Percentiles rank a stretch among this genome's conserved stretches.
phyloP scores from a whole-genome alignment of 2,329 filamentous ascomycete species.

The Fusarium aywerte region DNA sequence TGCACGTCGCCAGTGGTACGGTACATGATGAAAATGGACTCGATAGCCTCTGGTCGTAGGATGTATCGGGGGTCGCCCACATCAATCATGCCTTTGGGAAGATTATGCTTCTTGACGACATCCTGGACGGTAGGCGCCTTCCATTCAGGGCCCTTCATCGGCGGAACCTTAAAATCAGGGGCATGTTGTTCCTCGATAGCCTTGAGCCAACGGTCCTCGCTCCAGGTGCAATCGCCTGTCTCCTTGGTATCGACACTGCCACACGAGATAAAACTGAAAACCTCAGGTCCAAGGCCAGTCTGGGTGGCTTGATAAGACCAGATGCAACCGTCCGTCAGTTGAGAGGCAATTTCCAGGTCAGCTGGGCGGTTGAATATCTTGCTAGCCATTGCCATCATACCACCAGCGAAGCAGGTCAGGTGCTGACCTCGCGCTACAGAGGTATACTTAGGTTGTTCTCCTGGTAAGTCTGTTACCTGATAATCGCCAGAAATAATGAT shows the following conservation, averaged over 20 bases:
- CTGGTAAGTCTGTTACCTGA: constrained; percentile 44
- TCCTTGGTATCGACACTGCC: constrained; percentile 43
- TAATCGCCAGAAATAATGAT: constrained; percentile 71
- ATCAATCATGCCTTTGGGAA: constrained; percentile 66
- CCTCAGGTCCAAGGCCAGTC: constrained; percentile 70
- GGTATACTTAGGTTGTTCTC: constrained; percentile 42
- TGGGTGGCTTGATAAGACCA: constrained; percentile 69
- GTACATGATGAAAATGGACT: constrained; percentile 83
- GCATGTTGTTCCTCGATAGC: constrained; percentile 42
- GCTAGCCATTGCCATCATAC: constrained; percentile 72
- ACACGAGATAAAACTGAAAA: constrained; percentile 61
- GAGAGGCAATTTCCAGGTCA: constrained; percentile 67
- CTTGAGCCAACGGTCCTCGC: constrained; percentile 47
- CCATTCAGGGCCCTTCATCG: constrained; percentile 38
- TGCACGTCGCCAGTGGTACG: constrained; percentile 73
- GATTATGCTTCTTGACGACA: constrained; percentile 40
- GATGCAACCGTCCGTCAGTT: constrained; percentile 71
- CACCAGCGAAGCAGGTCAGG: constrained; percentile 72
- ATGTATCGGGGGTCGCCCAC: constrained; percentile 70
- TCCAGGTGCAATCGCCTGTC: constrained; percentile 51
- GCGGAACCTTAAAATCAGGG: constrained; percentile 40
- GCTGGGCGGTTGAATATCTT: constrained; percentile 65
- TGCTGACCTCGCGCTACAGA: constrained; percentile 62
- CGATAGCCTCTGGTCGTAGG: constrained; percentile 79
- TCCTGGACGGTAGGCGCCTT: constrained; percentile 42